These are phyloP conservation scores for Raddia distichophylla DNA, from an alignment of 176 grass and related monocot species.

Conservation along the genomic window DNA sequence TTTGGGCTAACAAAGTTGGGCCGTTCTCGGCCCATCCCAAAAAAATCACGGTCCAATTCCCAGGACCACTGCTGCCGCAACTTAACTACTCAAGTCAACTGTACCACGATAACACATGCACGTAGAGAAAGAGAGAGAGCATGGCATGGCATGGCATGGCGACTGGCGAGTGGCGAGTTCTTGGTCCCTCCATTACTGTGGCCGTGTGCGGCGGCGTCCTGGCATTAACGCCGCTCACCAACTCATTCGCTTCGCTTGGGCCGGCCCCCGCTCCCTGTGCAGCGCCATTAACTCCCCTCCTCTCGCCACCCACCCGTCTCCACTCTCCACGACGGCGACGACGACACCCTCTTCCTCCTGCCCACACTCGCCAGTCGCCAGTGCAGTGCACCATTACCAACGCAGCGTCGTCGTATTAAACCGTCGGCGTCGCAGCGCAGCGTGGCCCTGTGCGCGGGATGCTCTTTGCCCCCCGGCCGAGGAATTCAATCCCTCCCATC, in stretches of 20 bases:
- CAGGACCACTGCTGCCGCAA: no score
- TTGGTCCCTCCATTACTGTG: conserved; percentile 25
- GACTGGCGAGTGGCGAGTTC: conserved; percentile 14
- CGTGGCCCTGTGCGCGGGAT: conserved; percentile 40
- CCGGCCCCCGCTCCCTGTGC: conserved; percentile 15
- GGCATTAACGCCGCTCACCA: conserved; percentile 48
- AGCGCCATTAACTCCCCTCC: conserved; percentile 18
- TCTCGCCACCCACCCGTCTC: conserved; percentile 7
- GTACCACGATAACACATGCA: no score
- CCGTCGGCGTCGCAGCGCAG: conserved; percentile 17
- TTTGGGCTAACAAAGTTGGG: no score
- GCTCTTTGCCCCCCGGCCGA: conserved; percentile 50
- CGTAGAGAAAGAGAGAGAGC: no score
- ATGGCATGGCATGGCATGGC: not conserved
- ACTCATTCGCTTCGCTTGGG: conserved; percentile 5
- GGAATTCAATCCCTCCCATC: not conserved
- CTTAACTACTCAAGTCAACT: no score
- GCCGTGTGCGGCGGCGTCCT: not conserved
- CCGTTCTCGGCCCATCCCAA: no score
- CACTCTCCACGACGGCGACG: not conserved
- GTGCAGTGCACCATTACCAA: not conserved
- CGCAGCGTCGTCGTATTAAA: conserved; percentile 24
- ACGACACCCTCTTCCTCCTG: conserved; percentile 3
- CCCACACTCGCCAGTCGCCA: not conserved
- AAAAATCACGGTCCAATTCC: no score